Percentiles rank a stretch among this genome's conserved stretches.
These are phyloP conservation scores for Penicillium sp. DNA, from an alignment of 2,329 filamentous ascomycete genomes.

Conservation along the genomic window DNA sequence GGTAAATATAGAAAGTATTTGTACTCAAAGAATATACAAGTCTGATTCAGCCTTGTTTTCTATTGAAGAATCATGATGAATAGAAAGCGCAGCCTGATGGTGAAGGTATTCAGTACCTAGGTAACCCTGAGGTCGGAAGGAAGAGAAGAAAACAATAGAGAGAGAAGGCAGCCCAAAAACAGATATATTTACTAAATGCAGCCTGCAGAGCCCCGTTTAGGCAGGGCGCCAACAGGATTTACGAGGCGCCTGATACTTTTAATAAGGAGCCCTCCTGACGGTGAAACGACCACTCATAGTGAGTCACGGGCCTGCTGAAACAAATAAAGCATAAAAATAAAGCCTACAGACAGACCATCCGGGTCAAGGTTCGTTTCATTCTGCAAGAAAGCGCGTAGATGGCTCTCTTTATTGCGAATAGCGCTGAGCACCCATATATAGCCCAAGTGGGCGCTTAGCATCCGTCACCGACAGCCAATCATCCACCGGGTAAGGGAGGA, in stretches of 20 bases:
- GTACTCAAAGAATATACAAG: background rate
- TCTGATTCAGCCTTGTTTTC: background rate
- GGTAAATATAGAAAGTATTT: background rate
- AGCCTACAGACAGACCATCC: slow-evolving; percentile 7
- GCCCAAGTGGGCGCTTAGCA: slow-evolving; percentile 27
- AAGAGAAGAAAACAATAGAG: slow-evolving; percentile 1
- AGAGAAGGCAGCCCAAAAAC: slow-evolving; percentile 2
- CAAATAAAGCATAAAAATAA: slow-evolving; percentile 19
- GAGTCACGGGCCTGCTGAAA: slow-evolving; percentile 6
- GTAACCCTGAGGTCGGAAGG: background rate
- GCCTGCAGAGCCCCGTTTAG: background rate
- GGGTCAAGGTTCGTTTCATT: slow-evolving; percentile 24
- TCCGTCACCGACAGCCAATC: slow-evolving; percentile 24
- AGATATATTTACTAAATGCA: slow-evolving; percentile 8
- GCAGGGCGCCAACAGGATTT: slow-evolving; percentile 13
- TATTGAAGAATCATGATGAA: slow-evolving; percentile 4
- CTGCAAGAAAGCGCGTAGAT: slow-evolving; percentile 15
- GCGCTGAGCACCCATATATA: slow-evolving; percentile 26
- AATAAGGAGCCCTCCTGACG: slow-evolving; percentile 13
- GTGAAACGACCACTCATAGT: slow-evolving; percentile 14
- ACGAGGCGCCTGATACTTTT: slow-evolving; percentile 4
- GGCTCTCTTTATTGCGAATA: slow-evolving; percentile 17
- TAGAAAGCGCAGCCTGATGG: background rate
- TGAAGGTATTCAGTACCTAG: background rate
- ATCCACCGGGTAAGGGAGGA: background rate